Percentiles rank a stretch among this genome's conserved stretches.
Evolutionary conservation across 495 filamentous ascomycete species (phyloP).

Genomic region (Hypoxylon fragiforme): DNA sequence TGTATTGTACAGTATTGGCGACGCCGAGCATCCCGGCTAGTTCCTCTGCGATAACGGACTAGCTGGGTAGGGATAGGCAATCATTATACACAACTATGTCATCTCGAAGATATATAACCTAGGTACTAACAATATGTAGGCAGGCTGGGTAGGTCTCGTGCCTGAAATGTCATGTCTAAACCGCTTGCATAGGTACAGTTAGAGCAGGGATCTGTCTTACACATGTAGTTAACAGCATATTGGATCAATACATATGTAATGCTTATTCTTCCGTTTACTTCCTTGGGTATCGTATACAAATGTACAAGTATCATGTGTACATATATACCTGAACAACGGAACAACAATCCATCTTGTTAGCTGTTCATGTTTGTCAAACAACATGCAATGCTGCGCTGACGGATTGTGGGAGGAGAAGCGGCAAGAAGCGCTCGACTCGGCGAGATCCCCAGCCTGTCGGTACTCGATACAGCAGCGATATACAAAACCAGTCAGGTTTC

Average conservation of each 20-base stretch:
- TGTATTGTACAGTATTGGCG: too few relatives aligned
- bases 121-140: too few relatives aligned
- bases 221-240: background rate
- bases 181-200: background rate
- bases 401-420: conserved; percentile 1
- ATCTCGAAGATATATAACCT: too few relatives aligned
- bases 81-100: too few relatives aligned
- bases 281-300: conserved; percentile 5
- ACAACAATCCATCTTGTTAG: conserved; percentile 17
- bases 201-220: background rate
- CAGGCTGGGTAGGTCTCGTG: conserved; percentile 1
- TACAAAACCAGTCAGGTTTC: conserved; percentile 24
- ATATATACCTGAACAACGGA: conserved; percentile 6
- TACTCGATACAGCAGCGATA: conserved; percentile 32
- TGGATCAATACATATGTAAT: too few relatives aligned
- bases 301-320: conserved; percentile 9
- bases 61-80: too few relatives aligned
- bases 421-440: conserved; percentile 24
- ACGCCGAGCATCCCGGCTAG: conserved; percentile 20
- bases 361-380: conserved; percentile 7
- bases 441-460: conserved; percentile 22
- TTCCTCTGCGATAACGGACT: conserved; percentile 25
- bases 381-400: conserved; percentile 10
- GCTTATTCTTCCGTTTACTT: conserved; percentile 7
- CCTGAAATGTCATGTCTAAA: conserved; percentile 4